Percentiles rank a stretch among this genome's conserved stretches.
Conservation (phyloP, 768 basidiomycete species). For the Psilocybe azurescens region DNA sequence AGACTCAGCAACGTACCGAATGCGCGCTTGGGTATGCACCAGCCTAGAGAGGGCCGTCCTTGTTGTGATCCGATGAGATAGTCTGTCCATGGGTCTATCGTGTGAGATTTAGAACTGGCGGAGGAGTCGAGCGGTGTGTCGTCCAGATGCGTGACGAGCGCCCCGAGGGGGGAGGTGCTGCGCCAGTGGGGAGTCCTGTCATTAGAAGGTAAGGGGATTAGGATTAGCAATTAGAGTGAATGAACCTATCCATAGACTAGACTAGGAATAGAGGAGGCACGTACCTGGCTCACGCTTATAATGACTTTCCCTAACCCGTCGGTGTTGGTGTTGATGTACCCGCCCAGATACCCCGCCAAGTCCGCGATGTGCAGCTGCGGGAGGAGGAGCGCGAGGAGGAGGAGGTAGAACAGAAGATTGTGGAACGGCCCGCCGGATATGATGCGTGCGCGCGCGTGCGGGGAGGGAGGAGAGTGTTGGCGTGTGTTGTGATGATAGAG, state of each 20-base stretch:
- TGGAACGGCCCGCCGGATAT: constrained; percentile 80
- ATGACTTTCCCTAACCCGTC: constrained; percentile 40
- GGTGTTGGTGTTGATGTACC: constrained; percentile 54
- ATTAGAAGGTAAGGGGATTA: not conserved
- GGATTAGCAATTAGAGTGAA: no score
- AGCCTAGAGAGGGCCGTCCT: constrained; percentile 45
- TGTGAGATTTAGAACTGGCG: constrained; percentile 28
- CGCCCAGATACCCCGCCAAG: constrained; percentile 37
- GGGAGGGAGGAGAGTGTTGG: constrained; percentile 56
- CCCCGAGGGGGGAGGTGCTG: constrained; percentile 56
- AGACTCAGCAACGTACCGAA: constrained; percentile 21
- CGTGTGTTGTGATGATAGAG: constrained; percentile 72
- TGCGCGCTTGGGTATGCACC: constrained; percentile 55
- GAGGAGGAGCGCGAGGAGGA: constrained; percentile 46
- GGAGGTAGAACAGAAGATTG: constrained; percentile 66
- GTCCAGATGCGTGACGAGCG: constrained; percentile 69
- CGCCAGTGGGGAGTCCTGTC: constrained; percentile 66
- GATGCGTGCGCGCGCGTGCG: constrained; percentile 58
- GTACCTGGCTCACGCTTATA: constrained; percentile 54
- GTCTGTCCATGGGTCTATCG: constrained; percentile 45
- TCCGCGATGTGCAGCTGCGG: constrained; percentile 34
- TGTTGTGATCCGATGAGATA: constrained; percentile 39
- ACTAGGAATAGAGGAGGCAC: not conserved
- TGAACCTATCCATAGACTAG: no score
- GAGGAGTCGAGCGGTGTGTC: constrained; percentile 52